Evolutionary conservation across 2,329 filamentous ascomycete genomes (phyloP).

Genomic region (Exophiala phaeomuriformis): DNA sequence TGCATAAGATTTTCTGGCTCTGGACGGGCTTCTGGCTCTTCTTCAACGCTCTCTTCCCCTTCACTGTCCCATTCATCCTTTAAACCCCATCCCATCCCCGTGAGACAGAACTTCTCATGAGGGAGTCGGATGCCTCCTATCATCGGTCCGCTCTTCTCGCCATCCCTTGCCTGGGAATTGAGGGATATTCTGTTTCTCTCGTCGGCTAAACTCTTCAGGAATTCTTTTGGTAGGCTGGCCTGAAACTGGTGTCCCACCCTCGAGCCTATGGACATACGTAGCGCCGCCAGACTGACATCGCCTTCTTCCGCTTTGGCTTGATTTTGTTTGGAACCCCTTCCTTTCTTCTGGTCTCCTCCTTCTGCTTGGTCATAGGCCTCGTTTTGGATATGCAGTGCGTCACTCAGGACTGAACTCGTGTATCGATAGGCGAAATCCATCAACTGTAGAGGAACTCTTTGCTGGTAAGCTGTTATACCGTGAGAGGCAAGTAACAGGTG

Average conservation of each 20-base stretch:
- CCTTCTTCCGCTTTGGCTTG: constrained; percentile 40
- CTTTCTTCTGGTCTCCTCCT: constrained; percentile 28
- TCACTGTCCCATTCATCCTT: constrained; percentile 54
- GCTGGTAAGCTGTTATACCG: constrained; percentile 45
- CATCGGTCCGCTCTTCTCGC: constrained; percentile 31
- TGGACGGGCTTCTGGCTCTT: constrained; percentile 18
- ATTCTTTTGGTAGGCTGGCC: constrained; percentile 54
- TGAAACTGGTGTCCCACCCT: constrained; percentile 53
- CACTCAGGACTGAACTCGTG: constrained; percentile 46
- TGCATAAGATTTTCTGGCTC: constrained; percentile 25
- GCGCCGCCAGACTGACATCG: constrained; percentile 49
- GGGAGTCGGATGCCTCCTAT: constrained; percentile 52
- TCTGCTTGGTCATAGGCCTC: constrained; percentile 44
- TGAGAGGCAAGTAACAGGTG: constrained; percentile 45
- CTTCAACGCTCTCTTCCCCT: constrained; percentile 38
- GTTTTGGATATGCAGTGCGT: constrained; percentile 45
- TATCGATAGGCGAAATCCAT: constrained; percentile 50
- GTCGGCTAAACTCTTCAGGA: constrained; percentile 50
- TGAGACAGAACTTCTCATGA: constrained; percentile 55
- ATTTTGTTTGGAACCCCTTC: constrained; percentile 31
- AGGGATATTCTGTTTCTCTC: constrained; percentile 52
- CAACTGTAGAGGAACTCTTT: constrained; percentile 46
- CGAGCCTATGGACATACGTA: constrained; percentile 55
- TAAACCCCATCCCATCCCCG: constrained; percentile 50
- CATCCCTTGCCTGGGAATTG: constrained; percentile 34